A percentile compares a stretch with the other conserved stretches of the same genome.
Evolutionary conservation across 495 filamentous ascomycete genomes (phyloP).

Genomic region (Talaromyces ruber): DNA sequence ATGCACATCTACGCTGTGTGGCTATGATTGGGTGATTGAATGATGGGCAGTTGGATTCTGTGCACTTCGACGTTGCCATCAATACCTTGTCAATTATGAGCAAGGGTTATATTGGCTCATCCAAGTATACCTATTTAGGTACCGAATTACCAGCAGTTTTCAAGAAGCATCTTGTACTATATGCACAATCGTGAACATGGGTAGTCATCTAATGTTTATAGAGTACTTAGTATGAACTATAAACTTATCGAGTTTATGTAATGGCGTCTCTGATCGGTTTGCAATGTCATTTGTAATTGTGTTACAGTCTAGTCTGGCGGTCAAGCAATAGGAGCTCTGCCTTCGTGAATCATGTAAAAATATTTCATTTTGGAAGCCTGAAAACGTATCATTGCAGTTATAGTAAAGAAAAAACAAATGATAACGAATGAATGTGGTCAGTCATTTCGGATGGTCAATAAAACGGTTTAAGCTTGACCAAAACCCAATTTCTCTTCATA

Average conservation of each 20-base stretch:
- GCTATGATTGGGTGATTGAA: background rate
- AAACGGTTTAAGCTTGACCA: background rate
- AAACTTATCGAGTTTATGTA: background rate
- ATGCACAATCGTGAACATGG: background rate
- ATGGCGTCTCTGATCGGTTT: background rate
- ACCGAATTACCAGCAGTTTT: no score
- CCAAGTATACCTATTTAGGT: background rate
- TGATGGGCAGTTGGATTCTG: background rate
- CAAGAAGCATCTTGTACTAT: background rate
- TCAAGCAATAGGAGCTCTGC: no score
- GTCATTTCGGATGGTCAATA: background rate
- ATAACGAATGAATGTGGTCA: background rate
- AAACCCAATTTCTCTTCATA: background rate
- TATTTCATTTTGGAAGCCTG: background rate
- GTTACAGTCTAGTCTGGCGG: background rate
- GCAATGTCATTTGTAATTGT: no score
- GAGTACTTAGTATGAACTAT: background rate
- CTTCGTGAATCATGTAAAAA: no score
- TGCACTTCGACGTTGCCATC: background rate
- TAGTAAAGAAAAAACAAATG: background rate
- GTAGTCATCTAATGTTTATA: background rate
- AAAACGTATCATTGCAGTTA: background rate
- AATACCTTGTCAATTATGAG: background rate
- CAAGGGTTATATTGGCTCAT: background rate
- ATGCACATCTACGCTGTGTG: no score